Base-by-base conservation (phyloP, 129 eudicot species). In the Gnaphalium uliginosum region DNA sequence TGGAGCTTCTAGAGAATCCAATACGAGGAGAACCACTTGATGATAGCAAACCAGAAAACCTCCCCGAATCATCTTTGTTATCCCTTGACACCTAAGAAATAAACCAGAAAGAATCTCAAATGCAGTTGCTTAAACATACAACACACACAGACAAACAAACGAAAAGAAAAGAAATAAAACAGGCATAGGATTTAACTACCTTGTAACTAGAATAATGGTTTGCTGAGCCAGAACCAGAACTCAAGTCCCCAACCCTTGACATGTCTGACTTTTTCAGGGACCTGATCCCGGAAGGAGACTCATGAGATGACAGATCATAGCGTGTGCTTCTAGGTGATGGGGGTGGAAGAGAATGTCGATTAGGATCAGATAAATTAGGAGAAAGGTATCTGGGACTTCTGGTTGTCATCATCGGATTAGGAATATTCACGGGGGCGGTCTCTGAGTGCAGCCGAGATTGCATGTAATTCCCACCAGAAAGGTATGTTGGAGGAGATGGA, bases 1-100 rank as follows among this genome's bases (percentile, higher is more conserved):
- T 95, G 19, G 96, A 95, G 86, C 92, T 91, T 78, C 97, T 84
- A 18, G 98, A 93, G 81, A 93, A 85, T 65, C 93, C 98, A 69
- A 89, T 80, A 69, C 93, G 92, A 26, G 99, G 96, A 57, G 99
- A 95, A 71, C 93, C 91, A 79, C 97, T 92, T 24, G 96, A 90
- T 27, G 98, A 93, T 24, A 86, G 81, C 86, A 91, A 87, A 77
- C 97, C 90, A 18, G 99, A 95, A 76, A 95, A 91, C 81, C 96
- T 90, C 32, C 99, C 99, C 3, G 97, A 95, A 81, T 95, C 99
- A 71, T 91, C 94, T 84, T 84, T 90, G 72, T 81, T 75, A 68
- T 93, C 98, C 74, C 88, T 88, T 46, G 87, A 83, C 60, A 89
- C 80, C 99, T 91, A 71, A 29, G 51, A 63, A 62, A 78, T n/a